Evolutionary conservation across 2,329 filamentous ascomycete genomes (phyloP).

Genomic region (Colletotrichum endophyticum): DNA sequence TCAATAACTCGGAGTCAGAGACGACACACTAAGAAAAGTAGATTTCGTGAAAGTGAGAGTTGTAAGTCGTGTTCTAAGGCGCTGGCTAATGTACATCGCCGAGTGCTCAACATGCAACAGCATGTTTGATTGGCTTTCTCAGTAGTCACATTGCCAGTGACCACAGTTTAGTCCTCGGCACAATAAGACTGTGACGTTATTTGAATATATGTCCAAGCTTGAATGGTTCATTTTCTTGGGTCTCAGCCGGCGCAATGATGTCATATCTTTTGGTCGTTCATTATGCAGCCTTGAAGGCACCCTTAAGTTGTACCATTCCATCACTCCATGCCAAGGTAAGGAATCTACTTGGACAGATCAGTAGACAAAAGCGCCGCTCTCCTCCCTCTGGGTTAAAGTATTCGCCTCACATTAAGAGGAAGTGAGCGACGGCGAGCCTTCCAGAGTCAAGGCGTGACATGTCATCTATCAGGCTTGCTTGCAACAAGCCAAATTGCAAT

Average conservation of each 20-base stretch:
- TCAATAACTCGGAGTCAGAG: no score
- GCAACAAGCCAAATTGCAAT: fast-evolving
- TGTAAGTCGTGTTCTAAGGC: no score
- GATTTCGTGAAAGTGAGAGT: no score
- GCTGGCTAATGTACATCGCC: no score
- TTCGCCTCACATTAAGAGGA: background rate
- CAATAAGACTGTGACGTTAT: fast-evolving
- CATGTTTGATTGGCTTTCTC: no score
- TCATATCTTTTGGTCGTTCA: no score
- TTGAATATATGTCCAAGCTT: fast-evolving
- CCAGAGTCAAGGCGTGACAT: fast-evolving
- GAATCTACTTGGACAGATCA: fast-evolving
- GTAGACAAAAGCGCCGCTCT: fast-evolving
- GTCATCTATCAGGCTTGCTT: fast-evolving
- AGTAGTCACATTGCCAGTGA: fast-evolving
- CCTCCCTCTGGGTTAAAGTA: background rate
- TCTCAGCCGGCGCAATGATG: no score
- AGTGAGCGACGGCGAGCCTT: fast-evolving
- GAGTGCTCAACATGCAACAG: no score
- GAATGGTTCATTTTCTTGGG: background rate
- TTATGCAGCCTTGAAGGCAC: background rate
- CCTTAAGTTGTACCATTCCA: fast-evolving
- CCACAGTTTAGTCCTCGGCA: fast-evolving
- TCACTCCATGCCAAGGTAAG: background rate
- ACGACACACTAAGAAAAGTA: no score